Percentiles rank a stretch among this genome's conserved stretches.
Evolutionary conservation across 1,284 basidiomycete species (phyloP).

Genomic region (Moesziomyces aphidis): DNA sequence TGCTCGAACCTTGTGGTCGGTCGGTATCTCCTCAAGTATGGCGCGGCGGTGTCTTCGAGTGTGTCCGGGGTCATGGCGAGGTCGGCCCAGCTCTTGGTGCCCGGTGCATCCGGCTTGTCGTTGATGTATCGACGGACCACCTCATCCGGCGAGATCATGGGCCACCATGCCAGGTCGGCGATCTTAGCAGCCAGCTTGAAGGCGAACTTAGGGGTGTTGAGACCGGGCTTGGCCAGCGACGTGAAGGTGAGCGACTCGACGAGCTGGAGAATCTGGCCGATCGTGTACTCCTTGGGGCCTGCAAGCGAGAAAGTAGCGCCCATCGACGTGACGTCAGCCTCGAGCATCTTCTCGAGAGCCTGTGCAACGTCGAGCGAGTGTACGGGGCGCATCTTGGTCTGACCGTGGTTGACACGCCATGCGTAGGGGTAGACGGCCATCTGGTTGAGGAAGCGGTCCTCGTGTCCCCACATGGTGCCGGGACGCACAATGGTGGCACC

Average conservation of each 20-base stretch:
- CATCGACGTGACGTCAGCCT: constrained; percentile 74
- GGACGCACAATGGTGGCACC: constrained; percentile 91
- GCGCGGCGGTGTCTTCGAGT: constrained; percentile 90
- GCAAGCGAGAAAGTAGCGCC: constrained; percentile 82
- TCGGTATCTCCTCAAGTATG: constrained; percentile 89
- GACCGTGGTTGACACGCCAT: constrained; percentile 90
- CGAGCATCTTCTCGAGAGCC: constrained; percentile 83
- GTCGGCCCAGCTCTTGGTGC: constrained; percentile 72
- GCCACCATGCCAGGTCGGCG: constrained; percentile 89
- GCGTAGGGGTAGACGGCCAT: constrained; percentile 93
- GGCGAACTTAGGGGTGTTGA: constrained; percentile 81
- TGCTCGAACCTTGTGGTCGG: constrained; percentile 72
- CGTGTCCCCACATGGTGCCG: constrained; percentile 86
- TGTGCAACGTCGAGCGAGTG: constrained; percentile 95
- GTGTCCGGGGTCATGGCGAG: constrained; percentile 78
- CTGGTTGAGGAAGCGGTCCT: constrained; percentile 94
- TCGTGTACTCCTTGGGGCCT: constrained; percentile 87
- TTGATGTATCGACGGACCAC: constrained; percentile 87
- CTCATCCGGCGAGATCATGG: constrained; percentile 89
- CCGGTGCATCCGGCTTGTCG: constrained; percentile 71
- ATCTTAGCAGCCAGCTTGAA: constrained; percentile 77
- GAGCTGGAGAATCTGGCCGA: constrained; percentile 85
- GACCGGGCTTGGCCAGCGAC: constrained; percentile 73
- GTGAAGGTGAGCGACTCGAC: constrained; percentile 84
- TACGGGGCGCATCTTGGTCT: constrained; percentile 88